phyloP scores from a whole-genome alignment of 2,329 filamentous ascomycete species.

The Xylaria hypoxylon region DNA sequence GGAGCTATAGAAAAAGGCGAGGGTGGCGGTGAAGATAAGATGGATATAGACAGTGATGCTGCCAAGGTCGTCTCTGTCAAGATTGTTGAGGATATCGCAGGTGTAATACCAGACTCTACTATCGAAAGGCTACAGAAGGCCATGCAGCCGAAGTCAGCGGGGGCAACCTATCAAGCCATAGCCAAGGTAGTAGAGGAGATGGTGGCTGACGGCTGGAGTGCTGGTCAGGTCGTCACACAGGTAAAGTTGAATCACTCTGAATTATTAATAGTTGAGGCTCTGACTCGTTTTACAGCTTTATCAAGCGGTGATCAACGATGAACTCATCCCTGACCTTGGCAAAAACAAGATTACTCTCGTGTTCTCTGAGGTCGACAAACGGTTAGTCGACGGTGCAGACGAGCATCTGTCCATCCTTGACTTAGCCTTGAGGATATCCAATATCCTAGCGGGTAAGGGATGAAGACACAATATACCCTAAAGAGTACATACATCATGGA shows the following conservation, averaged over 20 bases:
- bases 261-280: background rate
- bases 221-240: conserved; percentile 85
- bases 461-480: conserved; percentile 30
- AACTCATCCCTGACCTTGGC: conserved; percentile 82
- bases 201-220: conserved; percentile 97
- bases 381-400: conserved; percentile 92
- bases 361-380: conserved; percentile 95
- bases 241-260: conserved; percentile 56
- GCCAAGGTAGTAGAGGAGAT: conserved; percentile 87
- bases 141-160: conserved; percentile 76
- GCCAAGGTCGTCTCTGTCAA: conserved; percentile 72
- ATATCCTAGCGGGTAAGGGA: conserved; percentile 68
- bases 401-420: conserved; percentile 94
- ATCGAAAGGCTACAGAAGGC: conserved; percentile 78
- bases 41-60: conserved; percentile 71
- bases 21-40: conserved; percentile 65
- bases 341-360: conserved; percentile 91
- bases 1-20: conserved; percentile 67
- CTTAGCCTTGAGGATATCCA: conserved; percentile 82
- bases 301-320: conserved; percentile 83
- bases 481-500: conserved; percentile 12
- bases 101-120: conserved; percentile 84
- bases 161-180: conserved; percentile 77
- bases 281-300: conserved; percentile 71
- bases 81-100: conserved; percentile 93